Evolutionary conservation across 1,284 basidiomycete genomes (phyloP).

Genomic region (Marasmius sp.): DNA sequence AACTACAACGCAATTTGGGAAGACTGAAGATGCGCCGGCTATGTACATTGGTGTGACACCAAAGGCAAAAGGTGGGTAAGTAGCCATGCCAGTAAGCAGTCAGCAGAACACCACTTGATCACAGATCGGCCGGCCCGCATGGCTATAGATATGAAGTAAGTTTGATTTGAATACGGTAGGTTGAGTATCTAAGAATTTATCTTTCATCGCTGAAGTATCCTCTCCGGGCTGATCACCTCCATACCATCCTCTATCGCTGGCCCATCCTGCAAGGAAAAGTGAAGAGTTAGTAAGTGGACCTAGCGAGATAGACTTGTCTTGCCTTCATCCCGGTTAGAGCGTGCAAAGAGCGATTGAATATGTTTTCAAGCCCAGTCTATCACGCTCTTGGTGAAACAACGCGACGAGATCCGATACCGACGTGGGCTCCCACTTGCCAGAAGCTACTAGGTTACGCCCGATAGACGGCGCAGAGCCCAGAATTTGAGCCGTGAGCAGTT

Average conservation of each 20-base stretch:
- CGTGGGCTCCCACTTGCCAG: conserved; percentile 2
- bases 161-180: too few species aligned
- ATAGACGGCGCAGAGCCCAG: conserved; percentile 12
- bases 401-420: conserved; percentile 35
- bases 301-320: conserved; percentile 18
- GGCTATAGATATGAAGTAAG: too few species aligned
- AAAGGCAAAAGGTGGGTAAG: too few species aligned
- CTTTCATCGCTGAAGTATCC: background rate
- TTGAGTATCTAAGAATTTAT: too few species aligned
- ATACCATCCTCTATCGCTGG: background rate
- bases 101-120: too few species aligned
- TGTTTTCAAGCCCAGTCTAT: conserved; percentile 38
- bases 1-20: too few species aligned
- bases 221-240: background rate
- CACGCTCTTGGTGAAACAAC: conserved; percentile 48
- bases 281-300: background rate
- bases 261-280: background rate
- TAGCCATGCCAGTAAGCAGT: too few species aligned
- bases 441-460: background rate
- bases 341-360: conserved; percentile 74
- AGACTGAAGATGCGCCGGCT: too few species aligned
- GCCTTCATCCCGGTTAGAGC: conserved; percentile 83
- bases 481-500: conserved; percentile 6
- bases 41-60: too few species aligned
- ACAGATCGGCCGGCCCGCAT: too few species aligned